Percentiles rank a stretch among this genome's conserved stretches.
phyloP scores from a whole-genome alignment of 345 rosid genomes.

The Rhizophora apiculata region DNA sequence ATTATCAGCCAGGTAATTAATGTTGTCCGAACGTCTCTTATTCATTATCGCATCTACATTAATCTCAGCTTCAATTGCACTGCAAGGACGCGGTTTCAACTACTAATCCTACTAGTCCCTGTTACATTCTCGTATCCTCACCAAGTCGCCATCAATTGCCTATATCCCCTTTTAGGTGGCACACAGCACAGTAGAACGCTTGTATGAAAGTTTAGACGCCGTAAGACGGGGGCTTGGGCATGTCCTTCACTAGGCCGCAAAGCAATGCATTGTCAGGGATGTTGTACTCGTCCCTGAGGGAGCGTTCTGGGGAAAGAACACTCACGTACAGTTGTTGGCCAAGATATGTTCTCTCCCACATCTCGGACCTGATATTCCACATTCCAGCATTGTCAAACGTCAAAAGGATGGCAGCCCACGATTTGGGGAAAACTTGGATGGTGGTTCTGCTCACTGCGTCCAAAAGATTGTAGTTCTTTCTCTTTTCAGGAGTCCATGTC shows the following conservation, averaged over 20 bases:
- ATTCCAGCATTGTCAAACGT: constrained; percentile 89
- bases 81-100: too few relatives aligned
- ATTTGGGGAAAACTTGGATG: constrained; percentile 70
- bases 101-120: too few relatives aligned
- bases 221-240: constrained; percentile 68
- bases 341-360: constrained; percentile 60
- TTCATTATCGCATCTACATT: too few relatives aligned
- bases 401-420: constrained; percentile 79
- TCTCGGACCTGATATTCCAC: constrained; percentile 87
- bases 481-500: constrained; percentile 74
- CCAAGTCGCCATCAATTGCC: too few relatives aligned
- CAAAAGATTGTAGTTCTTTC: constrained; percentile 67
- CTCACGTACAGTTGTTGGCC: constrained; percentile 75
- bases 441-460: constrained; percentile 89
- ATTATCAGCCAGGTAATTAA: too few relatives aligned
- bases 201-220: constrained; percentile 17
- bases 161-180: too few relatives aligned
- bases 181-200: too few relatives aligned
- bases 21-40: too few relatives aligned
- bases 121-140: too few relatives aligned
- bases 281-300: constrained; percentile 84
- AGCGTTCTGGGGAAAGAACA: constrained; percentile 58
- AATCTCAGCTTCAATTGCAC: too few relatives aligned
- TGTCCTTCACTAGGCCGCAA: constrained; percentile 55
- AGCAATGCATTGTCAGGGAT: constrained; percentile 52